Evolutionary conservation across 805 yeast species (phyloP).

Genomic region (Tetrapisispora phaffii): DNA sequence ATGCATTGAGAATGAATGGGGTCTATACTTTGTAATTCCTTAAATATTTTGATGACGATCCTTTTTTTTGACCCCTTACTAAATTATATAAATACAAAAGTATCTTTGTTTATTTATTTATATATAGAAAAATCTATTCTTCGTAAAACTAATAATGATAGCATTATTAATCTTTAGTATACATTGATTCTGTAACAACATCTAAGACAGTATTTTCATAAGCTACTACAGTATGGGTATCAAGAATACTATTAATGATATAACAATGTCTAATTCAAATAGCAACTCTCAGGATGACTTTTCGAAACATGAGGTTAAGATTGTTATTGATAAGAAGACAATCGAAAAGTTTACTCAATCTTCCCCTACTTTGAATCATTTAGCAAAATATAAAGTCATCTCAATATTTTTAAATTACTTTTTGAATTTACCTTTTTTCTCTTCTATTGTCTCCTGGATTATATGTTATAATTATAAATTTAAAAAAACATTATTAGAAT

Average conservation of each 20-base stretch:
- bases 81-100: too few relatives aligned
- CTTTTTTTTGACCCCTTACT: too few relatives aligned
- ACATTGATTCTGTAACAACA: too few relatives aligned
- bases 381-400: conserved; percentile 16
- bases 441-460: conserved; percentile 10
- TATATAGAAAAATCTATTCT: too few relatives aligned
- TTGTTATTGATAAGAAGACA: conserved; percentile 18
- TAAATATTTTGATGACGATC: too few relatives aligned
- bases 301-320: conserved; percentile 7
- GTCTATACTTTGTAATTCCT: too few relatives aligned
- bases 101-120: too few relatives aligned
- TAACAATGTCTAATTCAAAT: neutral
- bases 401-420: conserved; percentile 9
- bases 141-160: too few relatives aligned
- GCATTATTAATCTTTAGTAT: too few relatives aligned
- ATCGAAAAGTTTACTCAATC: conserved; percentile 20
- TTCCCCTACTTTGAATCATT: conserved; percentile 20
- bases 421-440: conserved; percentile 13
- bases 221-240: too few relatives aligned
- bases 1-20: too few relatives aligned
- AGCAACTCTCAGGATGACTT: conserved; percentile 3
- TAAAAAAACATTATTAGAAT: conserved; percentile 13
- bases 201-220: too few relatives aligned
- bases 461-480: conserved; percentile 8
- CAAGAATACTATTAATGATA: neutral